These are phyloP conservation scores for Microbotryum silenes-acaulis DNA, from an alignment of 1,284 basidiomycete species.

Conservation along the genomic window DNA sequence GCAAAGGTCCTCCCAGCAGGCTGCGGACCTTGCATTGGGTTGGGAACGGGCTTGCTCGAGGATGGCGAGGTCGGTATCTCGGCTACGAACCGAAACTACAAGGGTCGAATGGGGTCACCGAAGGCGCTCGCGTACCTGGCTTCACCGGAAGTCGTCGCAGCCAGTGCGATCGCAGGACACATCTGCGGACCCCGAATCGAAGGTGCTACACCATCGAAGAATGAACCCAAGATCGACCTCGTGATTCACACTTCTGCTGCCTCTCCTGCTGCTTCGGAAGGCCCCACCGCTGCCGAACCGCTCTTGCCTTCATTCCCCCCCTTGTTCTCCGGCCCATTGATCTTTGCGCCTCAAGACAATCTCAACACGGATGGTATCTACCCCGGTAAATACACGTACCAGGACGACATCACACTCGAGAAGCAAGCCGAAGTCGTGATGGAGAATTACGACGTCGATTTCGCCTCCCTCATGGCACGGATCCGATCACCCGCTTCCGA, in stretches of 20 bases:
- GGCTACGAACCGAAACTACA: constrained; percentile 98
- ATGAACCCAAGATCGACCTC: constrained; percentile 44
- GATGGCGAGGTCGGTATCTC: constrained; percentile 94
- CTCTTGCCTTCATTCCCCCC: constrained; percentile 74
- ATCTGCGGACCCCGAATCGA: constrained; percentile 63
- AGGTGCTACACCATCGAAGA: constrained; percentile 51
- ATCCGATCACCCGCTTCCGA: constrained; percentile 43
- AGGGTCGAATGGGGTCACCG: constrained; percentile 95
- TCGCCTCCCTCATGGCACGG: constrained; percentile 64
- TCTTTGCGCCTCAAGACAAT: constrained; percentile 95
- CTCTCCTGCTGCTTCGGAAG: constrained; percentile 22
- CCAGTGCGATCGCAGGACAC: constrained; percentile 83
- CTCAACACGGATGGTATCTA: constrained; percentile 98
- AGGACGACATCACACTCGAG: constrained; percentile 94
- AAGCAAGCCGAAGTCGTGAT: constrained; percentile 94
- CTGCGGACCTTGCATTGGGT: constrained; percentile 95
- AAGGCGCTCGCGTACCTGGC: constrained; percentile 93
- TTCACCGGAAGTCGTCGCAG: constrained; percentile 92
- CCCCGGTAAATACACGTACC: constrained; percentile 99
- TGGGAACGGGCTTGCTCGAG: constrained; percentile 84
- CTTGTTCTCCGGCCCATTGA: constrained; percentile 69
- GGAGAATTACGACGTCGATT: constrained; percentile 95
- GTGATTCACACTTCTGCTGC: constrained; percentile 36
- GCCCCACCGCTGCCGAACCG: constrained; percentile 48
- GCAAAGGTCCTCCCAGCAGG: constrained; percentile 90